A percentile compares a stretch with the other conserved stretches of the same genome.
phyloP scores from a whole-genome alignment of 345 rosid species.

The Nephelium lappaceum region DNA sequence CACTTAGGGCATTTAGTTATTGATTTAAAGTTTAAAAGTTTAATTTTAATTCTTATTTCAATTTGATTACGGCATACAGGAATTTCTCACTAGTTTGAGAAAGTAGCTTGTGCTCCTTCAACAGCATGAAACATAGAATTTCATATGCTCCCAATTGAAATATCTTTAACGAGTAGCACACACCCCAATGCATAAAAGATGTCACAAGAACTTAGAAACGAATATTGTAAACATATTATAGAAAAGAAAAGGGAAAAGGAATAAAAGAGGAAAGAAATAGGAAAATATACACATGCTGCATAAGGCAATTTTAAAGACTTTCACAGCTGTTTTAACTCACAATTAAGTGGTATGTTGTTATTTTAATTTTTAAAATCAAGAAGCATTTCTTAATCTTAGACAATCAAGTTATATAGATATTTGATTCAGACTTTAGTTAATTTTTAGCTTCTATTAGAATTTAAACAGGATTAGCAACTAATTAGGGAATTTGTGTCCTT shows the following conservation, averaged over 20 bases:
- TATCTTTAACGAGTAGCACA: background rate
- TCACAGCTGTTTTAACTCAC: background rate
- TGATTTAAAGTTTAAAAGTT: background rate
- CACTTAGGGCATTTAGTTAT: background rate
- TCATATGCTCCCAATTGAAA: background rate
- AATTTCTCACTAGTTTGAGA: background rate
- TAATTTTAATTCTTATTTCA: too few relatives aligned
- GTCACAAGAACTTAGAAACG: background rate
- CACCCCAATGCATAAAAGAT: background rate
- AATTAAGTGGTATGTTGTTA: background rate
- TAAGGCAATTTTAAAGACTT: background rate
- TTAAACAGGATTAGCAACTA: background rate
- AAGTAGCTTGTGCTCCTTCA: background rate
- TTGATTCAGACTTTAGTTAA: background rate
- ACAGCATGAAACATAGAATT: background rate
- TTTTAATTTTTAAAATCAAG: too few relatives aligned
- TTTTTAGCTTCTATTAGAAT: background rate
- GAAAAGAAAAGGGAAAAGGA: background rate
- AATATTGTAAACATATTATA: too few relatives aligned
- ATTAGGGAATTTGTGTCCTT: background rate
- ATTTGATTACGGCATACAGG: background rate
- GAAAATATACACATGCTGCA: background rate
- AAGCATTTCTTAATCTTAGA: background rate
- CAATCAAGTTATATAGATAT: background rate
- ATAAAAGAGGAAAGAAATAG: background rate